These are phyloP conservation scores for Zasmidium citrigriseum DNA, from an alignment of 2,329 filamentous ascomycete species.

Conservation along the genomic window DNA sequence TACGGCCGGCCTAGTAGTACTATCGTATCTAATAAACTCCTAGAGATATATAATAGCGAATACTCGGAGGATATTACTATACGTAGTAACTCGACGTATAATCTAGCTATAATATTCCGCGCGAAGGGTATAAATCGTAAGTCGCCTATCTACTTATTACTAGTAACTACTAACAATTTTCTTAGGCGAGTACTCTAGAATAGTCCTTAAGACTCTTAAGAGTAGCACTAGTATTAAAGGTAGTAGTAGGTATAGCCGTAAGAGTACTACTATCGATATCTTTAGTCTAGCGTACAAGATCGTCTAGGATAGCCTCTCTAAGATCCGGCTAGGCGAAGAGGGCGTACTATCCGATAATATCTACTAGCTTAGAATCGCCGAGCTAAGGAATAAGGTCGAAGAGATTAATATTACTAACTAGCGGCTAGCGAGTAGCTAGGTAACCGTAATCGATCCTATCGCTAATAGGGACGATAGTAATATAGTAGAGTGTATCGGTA, in stretches of 20 bases:
- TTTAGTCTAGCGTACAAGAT: background rate
- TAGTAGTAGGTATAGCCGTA: background rate
- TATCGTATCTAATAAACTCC: background rate
- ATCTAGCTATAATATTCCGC: background rate
- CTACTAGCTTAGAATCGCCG: background rate
- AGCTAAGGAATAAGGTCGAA: background rate
- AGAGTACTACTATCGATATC: background rate
- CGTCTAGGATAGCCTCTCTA: background rate
- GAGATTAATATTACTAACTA: background rate
- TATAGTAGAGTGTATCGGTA: background rate
- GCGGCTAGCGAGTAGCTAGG: background rate
- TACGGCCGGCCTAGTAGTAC: background rate
- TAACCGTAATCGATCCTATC: background rate
- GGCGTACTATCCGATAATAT: background rate
- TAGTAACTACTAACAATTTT: too few relatives aligned
- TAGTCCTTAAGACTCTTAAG: background rate
- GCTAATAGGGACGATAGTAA: background rate
- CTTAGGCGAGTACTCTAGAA: background rate
- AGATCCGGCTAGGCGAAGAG: background rate
- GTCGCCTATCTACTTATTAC: too few relatives aligned
- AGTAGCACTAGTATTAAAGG: slow-evolving; percentile 1
- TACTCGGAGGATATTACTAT: background rate
- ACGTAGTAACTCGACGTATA: background rate
- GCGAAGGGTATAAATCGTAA: background rate
- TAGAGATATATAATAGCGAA: background rate